phyloP scores from a whole-genome alignment of 2,329 filamentous ascomycete genomes.

The Metarhizium brunneum region DNA sequence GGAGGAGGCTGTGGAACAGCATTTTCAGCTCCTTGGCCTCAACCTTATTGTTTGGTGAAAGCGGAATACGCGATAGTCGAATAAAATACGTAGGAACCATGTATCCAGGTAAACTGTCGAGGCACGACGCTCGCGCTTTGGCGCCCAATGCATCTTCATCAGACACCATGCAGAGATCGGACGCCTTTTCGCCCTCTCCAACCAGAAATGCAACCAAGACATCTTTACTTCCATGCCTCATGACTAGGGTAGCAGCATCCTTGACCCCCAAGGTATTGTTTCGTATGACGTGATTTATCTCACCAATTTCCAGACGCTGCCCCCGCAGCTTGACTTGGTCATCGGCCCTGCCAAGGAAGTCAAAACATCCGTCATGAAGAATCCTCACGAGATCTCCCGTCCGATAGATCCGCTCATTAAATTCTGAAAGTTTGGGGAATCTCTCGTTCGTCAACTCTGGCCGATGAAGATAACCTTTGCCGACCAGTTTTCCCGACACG shows the following conservation, averaged over 20 bases:
- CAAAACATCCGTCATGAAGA: constrained; percentile 70
- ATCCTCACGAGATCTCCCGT: constrained; percentile 84
- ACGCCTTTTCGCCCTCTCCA: constrained; percentile 3
- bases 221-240: constrained; percentile 68
- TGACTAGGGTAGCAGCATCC: constrained; percentile 69
- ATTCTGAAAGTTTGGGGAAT: constrained; percentile 57
- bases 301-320: constrained; percentile 79
- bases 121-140: constrained; percentile 53
- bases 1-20: constrained; percentile 53
- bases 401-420: constrained; percentile 62
- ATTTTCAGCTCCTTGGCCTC: constrained; percentile 61
- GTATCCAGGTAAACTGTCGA: constrained; percentile 63
- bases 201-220: constrained; percentile 70
- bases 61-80: constrained; percentile 59
- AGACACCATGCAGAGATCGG: constrained; percentile 13
- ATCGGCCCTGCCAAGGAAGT: constrained; percentile 80
- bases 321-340: constrained; percentile 89
- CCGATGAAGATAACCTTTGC: constrained; percentile 79
- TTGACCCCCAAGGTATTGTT: constrained; percentile 45
- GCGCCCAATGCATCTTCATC: constrained; percentile 30
- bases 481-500: constrained; percentile 77
- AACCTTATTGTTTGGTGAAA: constrained; percentile 85
- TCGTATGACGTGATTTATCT: constrained; percentile 80
- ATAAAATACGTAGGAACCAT: constrained; percentile 88
- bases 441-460: constrained; percentile 65